Base-by-base conservation (phyloP, 257 asterid species). In the Ballota nigra region DNA sequence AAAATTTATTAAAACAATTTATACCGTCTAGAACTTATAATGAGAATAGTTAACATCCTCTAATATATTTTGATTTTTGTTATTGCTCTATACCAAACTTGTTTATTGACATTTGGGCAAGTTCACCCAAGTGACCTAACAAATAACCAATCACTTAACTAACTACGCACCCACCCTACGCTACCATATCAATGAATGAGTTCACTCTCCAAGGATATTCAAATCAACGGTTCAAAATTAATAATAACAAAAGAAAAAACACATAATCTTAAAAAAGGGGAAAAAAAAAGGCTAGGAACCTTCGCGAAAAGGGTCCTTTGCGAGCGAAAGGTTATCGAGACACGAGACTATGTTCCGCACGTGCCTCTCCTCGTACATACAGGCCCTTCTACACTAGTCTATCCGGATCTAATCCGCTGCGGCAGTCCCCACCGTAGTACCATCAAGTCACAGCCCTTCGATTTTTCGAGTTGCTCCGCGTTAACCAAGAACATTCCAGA, bases 351-450 rank as follows among this genome's bases (percentile, higher is more conserved):
- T 23, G 60, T 62, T 61, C 28, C 60, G 65, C 83, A 75, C 75
- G 80, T 75, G 83, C 67, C 77, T 58, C 75, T 19, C 77, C 72
- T 61, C 72, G 77, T 69, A 53, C 76, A 31, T 4, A 26, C 66
- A 56, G 55, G 73, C 74, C 61, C 68, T 61, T 67, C 78, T 64
- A 70, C 76, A 18, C 83, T 66, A 26, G 0, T 58, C 68, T 23
- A 77, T 60, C 45, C 28, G 11, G 58, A 56, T 72, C 79, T 33
- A 74, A 63, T 75, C 76, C 4, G 13, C 43, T 53, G 41, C 64
- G 40, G 2, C 29, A 16, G 13, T 12, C 75, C 71, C 68, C 79
- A 68, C 36, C 68, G 6, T 9, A n/a, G 0, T 43, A 9, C 12
- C 40, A 36, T 72, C 75, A 80, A 66, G 65, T 66, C 41, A 59